Evolutionary conservation across 2,329 filamentous ascomycete genomes (phyloP).

Genomic region (Aspergillus awamori): DNA sequence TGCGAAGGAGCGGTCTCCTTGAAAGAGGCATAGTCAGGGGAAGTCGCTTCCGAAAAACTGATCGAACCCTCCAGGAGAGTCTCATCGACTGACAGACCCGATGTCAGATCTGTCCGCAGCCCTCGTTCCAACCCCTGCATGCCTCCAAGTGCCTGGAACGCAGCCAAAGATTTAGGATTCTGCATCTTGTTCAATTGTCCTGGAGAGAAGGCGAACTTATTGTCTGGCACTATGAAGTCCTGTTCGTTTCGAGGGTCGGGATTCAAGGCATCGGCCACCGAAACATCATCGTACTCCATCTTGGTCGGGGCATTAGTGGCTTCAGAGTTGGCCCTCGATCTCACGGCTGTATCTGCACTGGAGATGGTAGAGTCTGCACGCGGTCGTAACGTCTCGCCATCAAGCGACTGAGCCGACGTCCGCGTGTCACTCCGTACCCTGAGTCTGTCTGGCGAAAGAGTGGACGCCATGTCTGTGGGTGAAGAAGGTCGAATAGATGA

Average conservation of each 20-base stretch:
- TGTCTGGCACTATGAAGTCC: constrained; percentile 75
- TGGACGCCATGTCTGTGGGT: constrained; percentile 29
- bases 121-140: constrained; percentile 77
- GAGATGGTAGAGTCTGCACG: constrained; percentile 46
- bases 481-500: constrained; percentile 22
- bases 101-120: constrained; percentile 69
- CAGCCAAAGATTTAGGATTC: constrained; percentile 82
- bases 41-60: constrained; percentile 70
- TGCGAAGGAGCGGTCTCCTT: constrained; percentile 13
- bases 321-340: constrained; percentile 40
- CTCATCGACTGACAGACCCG: constrained; percentile 79
- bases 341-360: constrained; percentile 36
- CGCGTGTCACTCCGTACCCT: constrained; percentile 32
- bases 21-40: constrained; percentile 10
- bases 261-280: constrained; percentile 62
- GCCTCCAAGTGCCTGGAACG: constrained; percentile 80
- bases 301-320: constrained; percentile 25
- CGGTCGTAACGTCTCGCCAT: constrained; percentile 49
- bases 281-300: constrained; percentile 41
- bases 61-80: constrained; percentile 64
- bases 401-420: constrained; percentile 37
- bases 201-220: constrained; percentile 77
- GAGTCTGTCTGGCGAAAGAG: constrained; percentile 27
- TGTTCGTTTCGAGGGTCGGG: constrained; percentile 75
- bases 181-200: constrained; percentile 85